Evolutionary conservation across 2,329 filamentous ascomycete species (phyloP), one percentile per base, ranked within the genome.

Genomic region (Cercospora citrullina): DNA sequence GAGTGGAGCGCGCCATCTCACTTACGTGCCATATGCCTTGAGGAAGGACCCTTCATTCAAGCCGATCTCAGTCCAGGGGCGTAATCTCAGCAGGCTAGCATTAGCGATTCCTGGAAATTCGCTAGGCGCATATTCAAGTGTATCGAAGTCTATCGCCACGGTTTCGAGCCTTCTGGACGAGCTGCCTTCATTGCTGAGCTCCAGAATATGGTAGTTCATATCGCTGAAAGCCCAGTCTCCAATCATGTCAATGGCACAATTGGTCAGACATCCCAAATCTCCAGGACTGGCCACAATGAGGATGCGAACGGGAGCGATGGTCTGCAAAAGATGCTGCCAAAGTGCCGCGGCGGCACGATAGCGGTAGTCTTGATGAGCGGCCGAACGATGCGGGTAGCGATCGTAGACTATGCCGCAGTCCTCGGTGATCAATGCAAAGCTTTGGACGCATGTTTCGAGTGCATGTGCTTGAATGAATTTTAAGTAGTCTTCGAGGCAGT

Each of bases 41-140:
- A 90, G 84, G 4, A 88, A 92, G 0, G 90, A 92, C 8, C 90
- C 90, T 79, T 94, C 91, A 76, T 94, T 94, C 71, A 93, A 86
- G 1, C 86, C 81, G 0, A 93, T 74, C 18, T 86, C 84, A 0
- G 83, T 84, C 91, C 91, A 94, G 1, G 85, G 85, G 1, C 86
- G 84, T n/a, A 86, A 80, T 28, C 83, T 83, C 55, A 92, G 84
- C 0, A 92, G 78, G 26, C 74, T 79, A 1, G 74, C 71, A 2
- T 63, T 30, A 3, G 75, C 74, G 31, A 75, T 68, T 18, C 71
- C 69, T 5, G 69, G 69, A 18, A 68, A 71, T 26, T 62, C 55
- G 16, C 59, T 60, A 14, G 72, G 71, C 4, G 67, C 65, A 33
- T 64, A 63, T 23, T 68, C 45, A 4, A 71, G 66, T 0, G 39